Conservation (phyloP, 2,329 filamentous ascomycete genomes). For the Botrytis deweyae region DNA sequence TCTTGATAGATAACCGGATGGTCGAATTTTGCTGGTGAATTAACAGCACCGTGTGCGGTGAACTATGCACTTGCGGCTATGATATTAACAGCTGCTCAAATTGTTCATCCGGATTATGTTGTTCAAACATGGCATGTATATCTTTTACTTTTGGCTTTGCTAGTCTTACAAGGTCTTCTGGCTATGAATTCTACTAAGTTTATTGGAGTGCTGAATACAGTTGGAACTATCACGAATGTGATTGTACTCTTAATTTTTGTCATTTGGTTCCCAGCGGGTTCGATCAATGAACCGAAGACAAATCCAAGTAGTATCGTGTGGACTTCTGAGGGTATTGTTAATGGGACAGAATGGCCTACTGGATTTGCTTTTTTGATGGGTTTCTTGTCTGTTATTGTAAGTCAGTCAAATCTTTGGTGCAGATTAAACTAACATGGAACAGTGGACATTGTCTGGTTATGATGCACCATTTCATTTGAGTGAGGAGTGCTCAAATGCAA, state of each 20-base stretch:
- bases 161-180: constrained; percentile 39
- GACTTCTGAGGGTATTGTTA: constrained; percentile 45
- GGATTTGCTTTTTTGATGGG: constrained; percentile 62
- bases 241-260: constrained; percentile 40
- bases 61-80: constrained; percentile 42
- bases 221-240: constrained; percentile 35
- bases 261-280: constrained; percentile 31
- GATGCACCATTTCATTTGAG: constrained; percentile 64
- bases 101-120: constrained; percentile 39
- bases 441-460: constrained; percentile 52
- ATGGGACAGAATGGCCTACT: constrained; percentile 57
- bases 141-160: constrained; percentile 37
- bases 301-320: constrained; percentile 22
- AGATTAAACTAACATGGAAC: not conserved
- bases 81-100: constrained; percentile 40
- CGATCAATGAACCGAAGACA: constrained; percentile 23
- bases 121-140: constrained; percentile 41
- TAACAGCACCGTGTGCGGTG: constrained; percentile 30
- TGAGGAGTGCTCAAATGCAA: constrained; percentile 68
- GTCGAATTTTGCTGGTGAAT: constrained; percentile 26
- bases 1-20: constrained; percentile 23
- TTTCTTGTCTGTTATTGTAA: constrained; percentile 57
- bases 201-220: constrained; percentile 21
- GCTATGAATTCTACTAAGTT: constrained; percentile 41
- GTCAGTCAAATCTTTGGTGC: not conserved